phyloP scores from a whole-genome alignment of 176 grass and related monocot species.

The Elaeis guineensis region DNA sequence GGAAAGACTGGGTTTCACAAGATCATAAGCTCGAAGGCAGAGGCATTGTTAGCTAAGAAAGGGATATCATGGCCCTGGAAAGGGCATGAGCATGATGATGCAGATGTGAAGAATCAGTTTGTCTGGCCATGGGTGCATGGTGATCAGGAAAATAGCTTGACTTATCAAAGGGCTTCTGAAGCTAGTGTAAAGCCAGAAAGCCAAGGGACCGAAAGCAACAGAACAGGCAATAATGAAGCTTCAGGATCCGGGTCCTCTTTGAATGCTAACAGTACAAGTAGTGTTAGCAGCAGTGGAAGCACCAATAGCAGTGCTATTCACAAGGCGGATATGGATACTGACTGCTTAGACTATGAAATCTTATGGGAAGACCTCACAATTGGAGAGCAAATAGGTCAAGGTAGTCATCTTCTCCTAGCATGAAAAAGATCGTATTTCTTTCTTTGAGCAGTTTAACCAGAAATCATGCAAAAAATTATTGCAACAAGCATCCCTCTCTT shows the following conservation, averaged over 20 bases:
- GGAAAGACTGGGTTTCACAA: conserved; percentile 63
- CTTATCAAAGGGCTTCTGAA: conserved; percentile 46
- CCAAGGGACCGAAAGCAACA: conserved; percentile 41
- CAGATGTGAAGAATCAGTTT: conserved; percentile 46
- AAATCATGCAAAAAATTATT: too few species aligned
- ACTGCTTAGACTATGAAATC: conserved; percentile 98
- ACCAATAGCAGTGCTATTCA: conserved; percentile 75
- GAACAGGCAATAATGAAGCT: conserved; percentile 45
- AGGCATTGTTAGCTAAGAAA: conserved; percentile 76
- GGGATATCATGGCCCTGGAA: conserved; percentile 93
- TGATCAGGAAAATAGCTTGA: conserved; percentile 49
- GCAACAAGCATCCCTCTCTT: too few species aligned
- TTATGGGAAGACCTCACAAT: conserved; percentile 95
- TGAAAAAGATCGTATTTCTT: too few species aligned
- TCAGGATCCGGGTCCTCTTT: conserved; percentile 88
- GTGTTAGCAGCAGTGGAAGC: conserved; percentile 85
- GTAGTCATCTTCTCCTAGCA: conserved; percentile 32
- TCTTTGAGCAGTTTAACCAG: too few species aligned
- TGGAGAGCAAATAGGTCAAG: conserved; percentile 95
- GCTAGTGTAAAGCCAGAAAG: conserved; percentile 30
- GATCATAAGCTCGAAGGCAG: conserved; percentile 86
- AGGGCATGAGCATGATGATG: conserved; percentile 51
- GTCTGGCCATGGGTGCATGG: conserved; percentile 60
- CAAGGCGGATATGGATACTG: conserved; percentile 73
- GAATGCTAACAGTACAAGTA: conserved; percentile 91